These are phyloP conservation scores for Cadophora malorum DNA, from an alignment of 2,329 filamentous ascomycete species.

Conservation along the genomic window DNA sequence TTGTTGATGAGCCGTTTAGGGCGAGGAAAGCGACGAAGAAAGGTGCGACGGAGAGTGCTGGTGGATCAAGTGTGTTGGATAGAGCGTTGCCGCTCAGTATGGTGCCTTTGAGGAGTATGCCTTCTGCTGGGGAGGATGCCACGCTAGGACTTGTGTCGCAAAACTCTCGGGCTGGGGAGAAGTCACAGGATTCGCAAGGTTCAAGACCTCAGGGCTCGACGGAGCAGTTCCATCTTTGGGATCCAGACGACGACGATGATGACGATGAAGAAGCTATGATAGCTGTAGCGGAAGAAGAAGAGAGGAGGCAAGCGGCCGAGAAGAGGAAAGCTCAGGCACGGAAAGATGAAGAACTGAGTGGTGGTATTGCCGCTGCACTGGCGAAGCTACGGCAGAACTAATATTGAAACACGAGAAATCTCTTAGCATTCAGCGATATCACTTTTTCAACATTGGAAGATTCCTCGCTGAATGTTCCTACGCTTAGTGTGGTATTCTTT, in stretches of 20 bases:
- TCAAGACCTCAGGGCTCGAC: conserved; percentile 20
- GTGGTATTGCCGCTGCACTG: conserved; percentile 65
- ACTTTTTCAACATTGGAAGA: too few relatives aligned
- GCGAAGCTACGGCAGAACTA: conserved; percentile 54
- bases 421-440: too few relatives aligned
- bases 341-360: conserved; percentile 56
- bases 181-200: conserved; percentile 15
- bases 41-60: conserved; percentile 45
- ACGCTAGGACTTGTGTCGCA: not conserved
- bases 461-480: too few relatives aligned
- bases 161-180: not conserved
- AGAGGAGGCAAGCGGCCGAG: conserved; percentile 45
- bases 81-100: conserved; percentile 44
- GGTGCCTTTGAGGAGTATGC: conserved; percentile 41
- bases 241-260: conserved; percentile 51
- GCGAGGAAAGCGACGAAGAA: conserved; percentile 72
- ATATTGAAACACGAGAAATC: not conserved
- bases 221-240: conserved; percentile 49
- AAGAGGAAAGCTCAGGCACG: conserved; percentile 37
- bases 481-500: too few relatives aligned
- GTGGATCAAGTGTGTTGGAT: conserved; percentile 47
- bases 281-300: conserved; percentile 54
- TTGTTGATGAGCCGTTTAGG: conserved; percentile 85
- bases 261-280: conserved; percentile 57
- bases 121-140: conserved; percentile 15